These are phyloP conservation scores for Strobilomyces echinocephalus DNA, from an alignment of 768 basidiomycete genomes.

Conservation along the genomic window DNA sequence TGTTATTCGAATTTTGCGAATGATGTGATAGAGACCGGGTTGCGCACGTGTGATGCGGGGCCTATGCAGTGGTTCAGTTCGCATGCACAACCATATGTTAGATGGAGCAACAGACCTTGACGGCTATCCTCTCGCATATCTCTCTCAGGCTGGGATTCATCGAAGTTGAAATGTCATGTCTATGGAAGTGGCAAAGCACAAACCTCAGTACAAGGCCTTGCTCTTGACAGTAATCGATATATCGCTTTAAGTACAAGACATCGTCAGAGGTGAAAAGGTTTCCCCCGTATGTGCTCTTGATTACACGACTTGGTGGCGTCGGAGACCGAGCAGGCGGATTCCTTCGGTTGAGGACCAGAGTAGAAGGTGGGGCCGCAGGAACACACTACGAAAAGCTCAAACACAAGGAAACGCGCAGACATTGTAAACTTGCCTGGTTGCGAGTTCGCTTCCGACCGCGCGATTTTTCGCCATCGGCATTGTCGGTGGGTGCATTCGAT, in stretches of 20 bases:
- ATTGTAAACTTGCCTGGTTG: constrained; percentile 40
- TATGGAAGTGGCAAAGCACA: constrained; percentile 4
- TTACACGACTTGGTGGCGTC: constrained; percentile 75
- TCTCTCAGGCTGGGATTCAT: constrained; percentile 48
- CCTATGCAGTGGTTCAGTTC: constrained; percentile 37
- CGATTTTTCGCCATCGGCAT: constrained; percentile 37
- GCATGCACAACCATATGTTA: background rate
- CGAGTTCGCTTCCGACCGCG: constrained; percentile 70
- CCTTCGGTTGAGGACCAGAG: constrained; percentile 61
- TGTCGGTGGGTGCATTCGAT: constrained; percentile 28
- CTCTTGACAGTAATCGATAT: constrained; percentile 88
- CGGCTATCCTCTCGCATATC: constrained; percentile 82
- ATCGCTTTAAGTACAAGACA: constrained; percentile 76
- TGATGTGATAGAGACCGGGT: background rate
- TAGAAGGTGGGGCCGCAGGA: constrained; percentile 63
- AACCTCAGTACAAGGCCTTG: constrained; percentile 80
- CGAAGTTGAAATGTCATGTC: constrained; percentile 26
- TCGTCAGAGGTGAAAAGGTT: constrained; percentile 85
- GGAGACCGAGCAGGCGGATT: constrained; percentile 73
- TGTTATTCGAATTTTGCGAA: background rate
- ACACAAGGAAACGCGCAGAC: background rate
- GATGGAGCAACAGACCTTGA: constrained; percentile 49
- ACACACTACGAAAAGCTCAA: constrained; percentile 37
- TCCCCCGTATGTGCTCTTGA: constrained; percentile 87
- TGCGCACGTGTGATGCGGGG: constrained; percentile 82